These are phyloP conservation scores for Lathyrus oleraceus DNA, from an alignment of 306 rosid species.

Conservation along the genomic window DNA sequence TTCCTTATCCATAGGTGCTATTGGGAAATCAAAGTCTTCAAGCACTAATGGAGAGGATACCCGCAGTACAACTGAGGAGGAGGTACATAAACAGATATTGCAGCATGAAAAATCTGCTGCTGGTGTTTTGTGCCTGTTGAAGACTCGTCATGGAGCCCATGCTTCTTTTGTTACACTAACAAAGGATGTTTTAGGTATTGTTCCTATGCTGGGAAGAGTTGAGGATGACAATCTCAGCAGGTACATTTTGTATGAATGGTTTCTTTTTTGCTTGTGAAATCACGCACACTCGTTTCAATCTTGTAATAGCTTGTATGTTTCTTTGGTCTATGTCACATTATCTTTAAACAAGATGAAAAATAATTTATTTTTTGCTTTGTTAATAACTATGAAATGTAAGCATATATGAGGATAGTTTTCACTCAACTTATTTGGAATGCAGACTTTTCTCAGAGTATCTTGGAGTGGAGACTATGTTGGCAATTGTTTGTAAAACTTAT, in stretches of 20 bases:
- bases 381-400: conserved; percentile 16
- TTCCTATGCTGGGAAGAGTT: conserved; percentile 70
- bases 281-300: conserved; percentile 14
- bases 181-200: conserved; percentile 79
- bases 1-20: conserved; percentile 37
- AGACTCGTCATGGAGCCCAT: conserved; percentile 54
- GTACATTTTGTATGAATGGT: conserved; percentile 41
- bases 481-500: conserved; percentile 76
- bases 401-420: too few relatives aligned
- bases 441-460: conserved; percentile 85
- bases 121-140: conserved; percentile 60
- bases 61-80: conserved; percentile 42
- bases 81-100: conserved; percentile 58
- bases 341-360: background rate
- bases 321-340: conserved; percentile 1
- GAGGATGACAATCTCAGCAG: conserved; percentile 72
- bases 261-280: conserved; percentile 21
- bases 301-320: conserved; percentile 17
- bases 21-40: conserved; percentile 58
- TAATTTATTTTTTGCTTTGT: conserved; percentile 7
- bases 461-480: conserved; percentile 73
- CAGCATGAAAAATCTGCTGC: conserved; percentile 73
- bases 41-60: conserved; percentile 43
- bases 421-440: conserved; percentile 30
- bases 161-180: conserved; percentile 47